A percentile compares a stretch with the other conserved stretches of the same genome.
phyloP scores from a whole-genome alignment of 352 stramenopile species.

The Aphanomyces euteiches region DNA sequence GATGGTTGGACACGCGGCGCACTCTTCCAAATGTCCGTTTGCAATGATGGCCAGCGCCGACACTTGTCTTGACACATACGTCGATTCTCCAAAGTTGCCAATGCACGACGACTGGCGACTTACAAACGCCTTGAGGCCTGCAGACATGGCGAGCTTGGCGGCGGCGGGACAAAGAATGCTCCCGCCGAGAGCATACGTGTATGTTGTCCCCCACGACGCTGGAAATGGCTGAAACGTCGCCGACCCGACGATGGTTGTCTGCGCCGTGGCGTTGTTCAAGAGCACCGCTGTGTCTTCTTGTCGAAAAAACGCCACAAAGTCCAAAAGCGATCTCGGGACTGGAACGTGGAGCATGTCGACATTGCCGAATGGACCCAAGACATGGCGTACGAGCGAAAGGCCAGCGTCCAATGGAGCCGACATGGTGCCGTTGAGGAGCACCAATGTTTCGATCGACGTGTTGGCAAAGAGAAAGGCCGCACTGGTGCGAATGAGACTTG shows the following conservation, averaged over 20 bases:
- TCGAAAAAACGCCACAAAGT: neutral
- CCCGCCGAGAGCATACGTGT: too few species aligned
- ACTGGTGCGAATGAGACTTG: neutral
- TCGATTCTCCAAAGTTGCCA: neutral
- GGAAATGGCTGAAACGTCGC: neutral
- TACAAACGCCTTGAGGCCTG: neutral
- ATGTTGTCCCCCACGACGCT: neutral
- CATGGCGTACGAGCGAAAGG: neutral
- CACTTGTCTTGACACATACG: neutral
- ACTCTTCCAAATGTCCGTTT: neutral
- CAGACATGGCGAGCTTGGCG: neutral
- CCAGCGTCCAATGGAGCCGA: neutral
- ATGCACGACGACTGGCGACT: neutral
- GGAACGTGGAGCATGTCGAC: neutral
- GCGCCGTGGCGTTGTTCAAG: too few species aligned
- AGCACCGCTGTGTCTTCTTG: neutral
- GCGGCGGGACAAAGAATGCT: neutral
- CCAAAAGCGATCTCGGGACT: neutral
- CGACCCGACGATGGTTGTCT: neutral
- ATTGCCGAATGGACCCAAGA: neutral
- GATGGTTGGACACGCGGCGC: neutral
- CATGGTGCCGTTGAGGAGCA: neutral
- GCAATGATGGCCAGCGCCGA: neutral
- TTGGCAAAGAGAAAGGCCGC: neutral
- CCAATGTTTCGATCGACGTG: neutral